Percentiles rank a stretch among this genome's conserved stretches.
Conservation (phyloP, 257 asterid species). For the Nicotiana paniculata region DNA sequence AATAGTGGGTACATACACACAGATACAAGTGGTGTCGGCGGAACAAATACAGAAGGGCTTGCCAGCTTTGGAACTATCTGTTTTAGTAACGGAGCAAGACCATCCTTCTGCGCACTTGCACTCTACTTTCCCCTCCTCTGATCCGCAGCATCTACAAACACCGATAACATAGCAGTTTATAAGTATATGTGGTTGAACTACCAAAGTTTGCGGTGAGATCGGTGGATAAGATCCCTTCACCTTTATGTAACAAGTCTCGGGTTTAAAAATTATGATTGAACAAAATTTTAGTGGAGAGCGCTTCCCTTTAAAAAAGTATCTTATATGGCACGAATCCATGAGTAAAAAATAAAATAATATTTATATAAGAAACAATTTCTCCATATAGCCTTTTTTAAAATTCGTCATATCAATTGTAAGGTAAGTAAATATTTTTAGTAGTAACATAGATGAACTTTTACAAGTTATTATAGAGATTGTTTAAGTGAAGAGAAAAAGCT, state of each 20-base stretch:
- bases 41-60: slow-evolving; percentile 8
- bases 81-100: slow-evolving; percentile 11
- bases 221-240: too few relatives aligned
- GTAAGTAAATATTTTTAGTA: neutral
- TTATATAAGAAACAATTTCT: neutral
- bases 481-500: too few relatives aligned
- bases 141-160: neutral
- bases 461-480: neutral
- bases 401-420: neutral
- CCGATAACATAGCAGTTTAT: too few relatives aligned
- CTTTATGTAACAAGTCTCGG: too few relatives aligned
- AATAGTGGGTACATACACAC: neutral
- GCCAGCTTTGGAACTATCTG: slow-evolving; percentile 7
- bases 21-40: neutral
- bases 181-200: too few relatives aligned
- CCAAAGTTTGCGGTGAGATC: too few relatives aligned
- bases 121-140: neutral
- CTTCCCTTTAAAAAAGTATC: too few relatives aligned
- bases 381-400: neutral
- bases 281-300: too few relatives aligned
- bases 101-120: slow-evolving; percentile 17
- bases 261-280: too few relatives aligned
- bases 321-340: too few relatives aligned
- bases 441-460: neutral
- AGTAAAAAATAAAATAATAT: too few relatives aligned